These are phyloP conservation scores for Sporormia fimetaria DNA, from an alignment of 495 filamentous ascomycete genomes.

Conservation along the genomic window DNA sequence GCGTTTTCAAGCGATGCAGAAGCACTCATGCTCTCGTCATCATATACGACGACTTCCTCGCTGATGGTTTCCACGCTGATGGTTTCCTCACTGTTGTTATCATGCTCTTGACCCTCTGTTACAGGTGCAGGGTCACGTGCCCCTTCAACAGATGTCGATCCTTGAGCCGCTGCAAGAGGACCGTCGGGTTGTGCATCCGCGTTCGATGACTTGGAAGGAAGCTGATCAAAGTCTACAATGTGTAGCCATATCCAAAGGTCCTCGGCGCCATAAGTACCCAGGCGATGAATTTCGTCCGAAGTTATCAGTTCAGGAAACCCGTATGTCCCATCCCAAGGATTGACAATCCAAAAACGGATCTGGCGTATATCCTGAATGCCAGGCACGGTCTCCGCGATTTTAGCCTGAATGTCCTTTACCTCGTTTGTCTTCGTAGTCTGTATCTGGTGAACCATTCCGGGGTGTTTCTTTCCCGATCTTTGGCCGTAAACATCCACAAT, in stretches of 20 bases:
- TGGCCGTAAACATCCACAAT: constrained; percentile 23
- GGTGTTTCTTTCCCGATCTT: constrained; percentile 11
- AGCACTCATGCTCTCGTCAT: too few relatives aligned
- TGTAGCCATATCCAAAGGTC: constrained; percentile 24
- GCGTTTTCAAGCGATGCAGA: too few relatives aligned
- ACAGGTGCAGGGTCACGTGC: too few relatives aligned
- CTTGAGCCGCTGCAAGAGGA: too few relatives aligned
- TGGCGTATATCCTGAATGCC: constrained; percentile 25
- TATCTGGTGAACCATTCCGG: constrained; percentile 15
- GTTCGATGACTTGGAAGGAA: too few relatives aligned
- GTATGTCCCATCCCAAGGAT: constrained; percentile 14
- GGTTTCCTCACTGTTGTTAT: too few relatives aligned
- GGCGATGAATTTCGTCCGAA: constrained; percentile 22
- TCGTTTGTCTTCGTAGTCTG: constrained; percentile 4
- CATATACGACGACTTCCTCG: too few relatives aligned
- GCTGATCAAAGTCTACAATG: constrained; percentile 17
- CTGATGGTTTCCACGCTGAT: neutral
- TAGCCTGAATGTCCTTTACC: constrained; percentile 20
- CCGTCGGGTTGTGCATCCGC: too few relatives aligned
- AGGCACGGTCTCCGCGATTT: constrained; percentile 17
- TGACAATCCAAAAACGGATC: constrained; percentile 27
- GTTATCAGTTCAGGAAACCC: constrained; percentile 19
- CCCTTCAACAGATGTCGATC: too few relatives aligned
- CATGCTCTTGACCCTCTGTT: too few relatives aligned
- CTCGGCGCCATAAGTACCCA: too few relatives aligned